Conservation (phyloP, 441 rosid species). For the Populus tomentosa region DNA sequence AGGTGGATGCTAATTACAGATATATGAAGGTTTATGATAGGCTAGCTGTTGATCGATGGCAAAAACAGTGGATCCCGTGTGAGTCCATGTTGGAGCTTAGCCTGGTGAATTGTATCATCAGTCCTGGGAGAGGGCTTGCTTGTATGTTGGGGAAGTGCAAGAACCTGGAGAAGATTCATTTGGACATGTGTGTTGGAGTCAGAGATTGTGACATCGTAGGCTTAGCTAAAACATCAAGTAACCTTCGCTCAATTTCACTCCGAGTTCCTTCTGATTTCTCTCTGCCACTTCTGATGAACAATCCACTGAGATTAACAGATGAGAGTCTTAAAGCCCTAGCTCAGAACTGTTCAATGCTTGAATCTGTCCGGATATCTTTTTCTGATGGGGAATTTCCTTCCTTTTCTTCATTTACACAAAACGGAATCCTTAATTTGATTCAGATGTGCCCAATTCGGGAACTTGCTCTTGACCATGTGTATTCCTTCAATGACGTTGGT, state of each 20-base stretch:
- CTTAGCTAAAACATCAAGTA: conserved; percentile 54
- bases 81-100: conserved; percentile 66
- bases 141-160: conserved; percentile 64
- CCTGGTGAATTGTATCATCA: conserved; percentile 70
- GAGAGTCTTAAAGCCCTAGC: conserved; percentile 52
- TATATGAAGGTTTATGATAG: conserved; percentile 77
- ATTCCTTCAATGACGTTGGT: conserved; percentile 63
- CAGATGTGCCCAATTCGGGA: conserved; percentile 64
- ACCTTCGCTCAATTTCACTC: conserved; percentile 56
- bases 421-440: conserved; percentile 59
- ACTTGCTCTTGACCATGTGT: conserved; percentile 64
- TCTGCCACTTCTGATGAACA: conserved; percentile 58
- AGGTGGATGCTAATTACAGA: conserved; percentile 77
- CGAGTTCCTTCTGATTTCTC: conserved; percentile 76
- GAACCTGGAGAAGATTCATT: conserved; percentile 68
- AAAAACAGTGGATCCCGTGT: conserved; percentile 56
- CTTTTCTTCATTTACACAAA: conserved; percentile 57
- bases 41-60: conserved; percentile 71
- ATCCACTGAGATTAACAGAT: conserved; percentile 63
- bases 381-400: conserved; percentile 14
- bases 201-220: conserved; percentile 63
- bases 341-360: conserved; percentile 64
- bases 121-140: conserved; percentile 83
- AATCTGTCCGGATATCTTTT: conserved; percentile 36
- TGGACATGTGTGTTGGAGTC: conserved; percentile 86